Base-by-base conservation (phyloP, 495 filamentous ascomycete species). In the Staphylotrichum longicolle region DNA sequence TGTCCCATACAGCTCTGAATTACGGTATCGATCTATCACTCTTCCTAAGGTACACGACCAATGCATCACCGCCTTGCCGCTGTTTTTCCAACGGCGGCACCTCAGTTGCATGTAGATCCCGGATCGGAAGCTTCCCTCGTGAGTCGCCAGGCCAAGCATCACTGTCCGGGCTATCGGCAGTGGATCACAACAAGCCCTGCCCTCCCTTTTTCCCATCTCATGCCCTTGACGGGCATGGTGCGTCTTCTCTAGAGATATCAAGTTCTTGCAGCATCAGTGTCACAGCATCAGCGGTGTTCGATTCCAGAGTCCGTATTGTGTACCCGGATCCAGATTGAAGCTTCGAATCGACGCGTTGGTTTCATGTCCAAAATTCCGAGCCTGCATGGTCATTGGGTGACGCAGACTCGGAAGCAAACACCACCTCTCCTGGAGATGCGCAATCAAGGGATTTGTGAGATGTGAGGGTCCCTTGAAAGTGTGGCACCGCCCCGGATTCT, bases 101-200 rank as follows among this genome's bases (percentile, higher is more conserved):
- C 1, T 10, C 32, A 37, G 32, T 2, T 52, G 4, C 49, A 52
- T 11, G 49, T 33, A 6, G 10, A 47, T 46, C 54, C 54, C 32
- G 7, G 42, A 10, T 7, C 5, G 7, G n/a, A 39, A 37, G 15
- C 30, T 14, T 41, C 34, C 5, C 37, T 15, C 46, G 48, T 51
- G 57, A 58, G 48, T 58, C 57, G 57, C 35, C 42, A 32, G 56
- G 34, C 20, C 34, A 34, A 44, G 56, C 45, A 40, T 20, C 35
- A 46, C 39, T 37, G 37, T 49, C 57, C 46, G 35, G 5, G 5
- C 10, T 39, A 10, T 39, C 20, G 20, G 9, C 3, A 33, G 15
- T 41, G 37, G 37, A 33, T 30, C 51, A 41, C 39, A 30, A 7
- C 27, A n/a, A 32, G 15, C 20, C 20, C 20, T 27, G 6, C 35